These are phyloP conservation scores for Cercospora beticola DNA, from an alignment of 2,329 filamentous ascomycete species.

Conservation along the genomic window DNA sequence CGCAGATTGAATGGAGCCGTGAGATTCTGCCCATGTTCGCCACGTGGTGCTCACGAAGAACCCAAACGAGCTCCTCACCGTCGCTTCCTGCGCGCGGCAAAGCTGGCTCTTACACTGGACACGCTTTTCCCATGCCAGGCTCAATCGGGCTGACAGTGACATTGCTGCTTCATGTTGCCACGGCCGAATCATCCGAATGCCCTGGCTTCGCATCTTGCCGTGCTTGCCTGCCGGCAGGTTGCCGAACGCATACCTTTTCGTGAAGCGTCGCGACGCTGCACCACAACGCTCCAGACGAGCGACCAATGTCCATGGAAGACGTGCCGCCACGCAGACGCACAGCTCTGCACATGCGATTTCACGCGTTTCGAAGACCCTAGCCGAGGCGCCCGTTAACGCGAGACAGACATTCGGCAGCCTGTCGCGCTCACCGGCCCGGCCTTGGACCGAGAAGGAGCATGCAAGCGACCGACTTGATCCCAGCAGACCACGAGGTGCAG, in stretches of 20 bases:
- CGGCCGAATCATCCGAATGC: background rate
- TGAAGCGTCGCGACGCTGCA: background rate
- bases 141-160: background rate
- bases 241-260: background rate
- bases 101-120: background rate
- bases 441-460: slow-evolving; percentile 3
- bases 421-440: slow-evolving; percentile 1
- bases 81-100: background rate
- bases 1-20: slow-evolving; percentile 18
- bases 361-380: background rate
- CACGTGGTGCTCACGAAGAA: slow-evolving; percentile 17
- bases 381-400: background rate
- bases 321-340: background rate
- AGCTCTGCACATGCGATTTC: background rate
- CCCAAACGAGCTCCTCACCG: background rate
- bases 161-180: background rate
- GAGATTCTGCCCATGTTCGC: slow-evolving; percentile 11
- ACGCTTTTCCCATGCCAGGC: background rate
- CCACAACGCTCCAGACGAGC: background rate
- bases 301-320: background rate
- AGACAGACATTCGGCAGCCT: background rate
- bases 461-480: slow-evolving; percentile 6
- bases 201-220: background rate
- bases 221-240: background rate
- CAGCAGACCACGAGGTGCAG: slow-evolving; percentile 14